A percentile compares a stretch with the other conserved stretches of the same genome.
These are phyloP conservation scores for Trypanosoma platydactyli DNA, from an alignment of 208 protist genomes.

Conservation along the genomic window DNA sequence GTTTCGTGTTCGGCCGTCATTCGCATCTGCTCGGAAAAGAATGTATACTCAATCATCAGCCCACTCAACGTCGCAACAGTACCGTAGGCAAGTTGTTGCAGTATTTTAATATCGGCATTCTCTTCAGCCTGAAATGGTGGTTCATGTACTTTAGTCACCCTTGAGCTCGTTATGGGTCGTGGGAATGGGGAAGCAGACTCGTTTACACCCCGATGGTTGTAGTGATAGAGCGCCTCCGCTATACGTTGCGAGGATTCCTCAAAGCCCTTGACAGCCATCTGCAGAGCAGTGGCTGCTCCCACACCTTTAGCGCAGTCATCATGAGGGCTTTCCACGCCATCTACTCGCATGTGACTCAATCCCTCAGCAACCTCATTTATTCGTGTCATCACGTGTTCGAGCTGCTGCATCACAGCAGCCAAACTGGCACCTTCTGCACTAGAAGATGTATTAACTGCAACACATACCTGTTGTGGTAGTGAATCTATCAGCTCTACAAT, in stretches of 20 bases:
- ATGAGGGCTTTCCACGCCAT: neutral
- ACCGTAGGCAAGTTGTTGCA: slow-evolving; percentile 2
- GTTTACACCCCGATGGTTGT: neutral
- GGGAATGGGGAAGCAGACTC: neutral
- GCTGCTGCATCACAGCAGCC: neutral
- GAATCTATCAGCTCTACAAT: slow-evolving; percentile 34
- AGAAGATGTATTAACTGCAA: slow-evolving; percentile 7
- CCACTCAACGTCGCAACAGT: neutral
- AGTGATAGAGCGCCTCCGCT: neutral
- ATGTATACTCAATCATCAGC: slow-evolving; percentile 21
- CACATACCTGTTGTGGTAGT: slow-evolving; percentile 33
- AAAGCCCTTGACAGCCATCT: slow-evolving; percentile 3
- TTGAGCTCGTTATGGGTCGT: neutral
- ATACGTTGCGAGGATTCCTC: slow-evolving; percentile 11
- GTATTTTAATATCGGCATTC: neutral
- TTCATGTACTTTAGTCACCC: neutral
- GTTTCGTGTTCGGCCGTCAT: slow-evolving; percentile 38
- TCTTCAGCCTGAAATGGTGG: neutral
- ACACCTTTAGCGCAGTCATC: neutral
- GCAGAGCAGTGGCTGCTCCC: neutral
- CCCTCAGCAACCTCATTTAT: slow-evolving; percentile 10
- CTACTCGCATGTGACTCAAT: neutral
- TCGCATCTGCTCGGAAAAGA: slow-evolving; percentile 23
- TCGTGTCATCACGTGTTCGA: neutral
- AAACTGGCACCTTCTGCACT: neutral